phyloP scores from a whole-genome alignment of 148 eudicot species.

The Rhododendron ovatum region DNA sequence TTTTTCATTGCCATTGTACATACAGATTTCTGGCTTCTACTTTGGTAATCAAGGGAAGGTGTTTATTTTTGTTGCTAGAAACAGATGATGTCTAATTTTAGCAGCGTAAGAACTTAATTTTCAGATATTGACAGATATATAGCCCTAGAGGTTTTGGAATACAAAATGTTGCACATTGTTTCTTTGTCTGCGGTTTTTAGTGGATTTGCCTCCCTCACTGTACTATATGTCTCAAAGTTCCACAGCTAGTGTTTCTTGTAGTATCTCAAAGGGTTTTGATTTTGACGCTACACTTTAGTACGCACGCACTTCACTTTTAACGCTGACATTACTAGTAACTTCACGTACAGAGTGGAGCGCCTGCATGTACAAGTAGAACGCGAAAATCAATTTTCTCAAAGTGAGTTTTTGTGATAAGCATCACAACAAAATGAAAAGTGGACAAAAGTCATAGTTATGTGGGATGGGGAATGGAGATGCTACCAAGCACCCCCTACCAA shows the following conservation, averaged over 20 bases:
- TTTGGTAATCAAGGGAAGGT: not conserved
- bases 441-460: slow-evolving; percentile 14
- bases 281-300: too few species aligned
- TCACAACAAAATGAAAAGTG: not conserved
- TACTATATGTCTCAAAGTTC: not conserved
- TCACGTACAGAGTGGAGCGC: too few species aligned
- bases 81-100: not conserved
- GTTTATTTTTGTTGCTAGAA: not conserved
- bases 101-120: not conserved
- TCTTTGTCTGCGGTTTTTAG: not conserved
- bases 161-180: not conserved
- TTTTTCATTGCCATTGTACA: not conserved
- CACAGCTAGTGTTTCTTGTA: not conserved
- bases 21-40: not conserved
- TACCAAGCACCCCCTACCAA: too few species aligned
- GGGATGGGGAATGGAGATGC: too few species aligned
- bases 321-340: too few species aligned
- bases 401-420: not conserved
- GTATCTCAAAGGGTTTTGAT: too few species aligned
- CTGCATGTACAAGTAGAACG: too few species aligned
- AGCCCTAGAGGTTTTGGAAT: not conserved
- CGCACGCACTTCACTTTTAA: too few species aligned
- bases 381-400: too few species aligned
- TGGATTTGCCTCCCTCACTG: not conserved
- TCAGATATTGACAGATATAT: not conserved